Base-by-base conservation (phyloP, 176 grass and related monocot genomes). In the Aegilops bicornis region DNA sequence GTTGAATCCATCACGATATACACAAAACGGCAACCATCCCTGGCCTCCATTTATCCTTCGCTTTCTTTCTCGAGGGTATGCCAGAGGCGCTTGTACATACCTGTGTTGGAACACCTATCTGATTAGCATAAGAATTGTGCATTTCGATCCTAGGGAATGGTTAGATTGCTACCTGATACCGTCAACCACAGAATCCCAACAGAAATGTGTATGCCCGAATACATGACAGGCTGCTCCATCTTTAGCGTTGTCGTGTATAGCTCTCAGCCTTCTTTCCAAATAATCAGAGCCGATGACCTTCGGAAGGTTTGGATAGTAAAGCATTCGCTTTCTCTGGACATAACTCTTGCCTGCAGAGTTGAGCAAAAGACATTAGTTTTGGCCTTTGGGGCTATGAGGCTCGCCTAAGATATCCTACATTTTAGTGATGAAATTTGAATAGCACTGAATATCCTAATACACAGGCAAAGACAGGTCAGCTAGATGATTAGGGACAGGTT, bases 251-350 rank as follows among this genome's bases (percentile, higher is more conserved):
- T 54, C 36, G 48, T 98, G 93, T 87, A 98, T 96, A 45, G 85
- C 86, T 80, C 96, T 90, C 11, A 98, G 79, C 77, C 96, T 94
- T 73, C 13, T 88, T 76, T 98, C 93, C 70, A 98, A 48, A 76
- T 91, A 94, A 86, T 96, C 88, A 48, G 96, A 98, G 48, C 96
- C 96, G 3, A 96, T 92, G 40, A 98, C 86, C 87, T 98, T 96
- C 3, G 96, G 96, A 83, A 98, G 92, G 48, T 94, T 92, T 25
- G 96, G 96, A 64, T 98, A 98, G 42, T 94, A 98, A 88, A 98
- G 83, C 96, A 98, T 98, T 48, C 96, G 92, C 85, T 98, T 98
- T 98, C 90, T 98, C 96, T 22, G 96, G 96, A 87, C 93, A 98
- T 80, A 98, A 83, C 31, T 98, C 96, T 86, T 98, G 96, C 88